phyloP scores from a whole-genome alignment of 352 stramenopile genomes.

The Globisporangium apiculatum region DNA sequence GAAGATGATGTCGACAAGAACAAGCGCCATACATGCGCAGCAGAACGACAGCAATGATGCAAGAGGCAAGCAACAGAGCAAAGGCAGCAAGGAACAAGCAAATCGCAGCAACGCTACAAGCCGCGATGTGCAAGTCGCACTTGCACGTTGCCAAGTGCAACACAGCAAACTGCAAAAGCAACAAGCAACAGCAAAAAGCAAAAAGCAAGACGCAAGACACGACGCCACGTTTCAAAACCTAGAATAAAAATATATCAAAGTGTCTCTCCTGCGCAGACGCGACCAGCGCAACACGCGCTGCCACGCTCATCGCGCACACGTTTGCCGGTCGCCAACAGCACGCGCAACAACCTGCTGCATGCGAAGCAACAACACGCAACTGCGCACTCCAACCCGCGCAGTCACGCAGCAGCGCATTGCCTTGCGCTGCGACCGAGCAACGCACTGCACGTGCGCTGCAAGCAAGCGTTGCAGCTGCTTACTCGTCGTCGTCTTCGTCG shows the following conservation, averaged over 20 bases:
- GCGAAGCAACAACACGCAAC: background rate
- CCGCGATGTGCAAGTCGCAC: too few species aligned
- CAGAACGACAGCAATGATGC: too few species aligned
- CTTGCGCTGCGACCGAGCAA: background rate
- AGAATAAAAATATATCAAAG: constrained; percentile 19
- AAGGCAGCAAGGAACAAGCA: too few species aligned
- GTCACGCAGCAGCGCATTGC: too few species aligned
- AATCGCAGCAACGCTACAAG: too few species aligned
- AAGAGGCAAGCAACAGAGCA: too few species aligned
- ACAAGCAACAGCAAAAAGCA: too few species aligned
- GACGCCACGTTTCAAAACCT: constrained; percentile 14
- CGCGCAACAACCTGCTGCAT: background rate
- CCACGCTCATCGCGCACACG: background rate
- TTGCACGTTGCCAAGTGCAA: too few species aligned
- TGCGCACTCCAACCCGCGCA: background rate
- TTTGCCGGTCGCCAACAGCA: background rate
- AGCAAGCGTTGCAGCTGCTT: constrained; percentile 12
- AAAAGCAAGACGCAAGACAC: background rate
- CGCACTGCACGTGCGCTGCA: constrained; percentile 11
- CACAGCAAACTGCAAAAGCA: too few species aligned
- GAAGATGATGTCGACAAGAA: too few species aligned
- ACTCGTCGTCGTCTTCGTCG: constrained; percentile 67
- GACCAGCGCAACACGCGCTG: background rate
- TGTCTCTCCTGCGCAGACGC: constrained; percentile 6
- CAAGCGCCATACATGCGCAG: too few species aligned